These are phyloP conservation scores for Paracorniculantispora psalliotae DNA, from an alignment of 2,329 filamentous ascomycete species.

Conservation along the genomic window DNA sequence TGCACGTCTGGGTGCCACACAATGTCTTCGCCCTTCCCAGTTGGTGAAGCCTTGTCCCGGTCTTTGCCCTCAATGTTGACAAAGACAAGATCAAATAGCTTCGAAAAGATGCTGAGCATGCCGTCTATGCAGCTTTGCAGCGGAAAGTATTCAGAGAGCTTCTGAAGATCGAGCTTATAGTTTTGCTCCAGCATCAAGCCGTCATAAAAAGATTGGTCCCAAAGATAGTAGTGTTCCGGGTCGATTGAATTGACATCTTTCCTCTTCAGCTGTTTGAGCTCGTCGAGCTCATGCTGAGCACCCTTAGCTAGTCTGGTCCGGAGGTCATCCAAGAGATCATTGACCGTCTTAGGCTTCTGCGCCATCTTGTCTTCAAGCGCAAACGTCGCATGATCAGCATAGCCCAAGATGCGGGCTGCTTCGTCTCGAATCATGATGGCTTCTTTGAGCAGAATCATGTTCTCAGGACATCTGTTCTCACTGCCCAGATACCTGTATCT, in stretches of 20 bases:
- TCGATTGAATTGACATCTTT: constrained; percentile 25
- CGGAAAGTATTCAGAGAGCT: constrained; percentile 54
- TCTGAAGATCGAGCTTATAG: constrained; percentile 48
- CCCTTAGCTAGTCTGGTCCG: neutral
- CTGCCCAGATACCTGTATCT: neutral
- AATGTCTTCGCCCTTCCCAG: constrained; percentile 10
- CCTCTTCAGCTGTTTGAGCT: constrained; percentile 42
- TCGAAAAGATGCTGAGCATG: constrained; percentile 45
- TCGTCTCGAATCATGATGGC: constrained; percentile 52
- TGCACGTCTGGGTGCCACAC: constrained; percentile 50
- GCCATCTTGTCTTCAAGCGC: constrained; percentile 57
- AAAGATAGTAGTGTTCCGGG: constrained; percentile 42
- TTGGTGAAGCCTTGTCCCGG: constrained; percentile 11
- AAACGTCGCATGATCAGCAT: constrained; percentile 52
- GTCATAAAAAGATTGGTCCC: constrained; percentile 52
- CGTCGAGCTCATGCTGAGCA: constrained; percentile 37
- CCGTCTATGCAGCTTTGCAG: constrained; percentile 46
- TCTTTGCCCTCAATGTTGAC: constrained; percentile 41
- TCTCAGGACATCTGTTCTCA: constrained; percentile 13
- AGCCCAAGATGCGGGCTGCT: constrained; percentile 50
- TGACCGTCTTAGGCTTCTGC: constrained; percentile 50
- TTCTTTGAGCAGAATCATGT: constrained; percentile 44
- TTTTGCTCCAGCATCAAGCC: constrained; percentile 48
- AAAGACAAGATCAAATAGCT: constrained; percentile 31
- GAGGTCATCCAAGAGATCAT: constrained; percentile 48